Conservation (phyloP, 2,329 filamentous ascomycete species). For the Fusarium ambrosium region DNA sequence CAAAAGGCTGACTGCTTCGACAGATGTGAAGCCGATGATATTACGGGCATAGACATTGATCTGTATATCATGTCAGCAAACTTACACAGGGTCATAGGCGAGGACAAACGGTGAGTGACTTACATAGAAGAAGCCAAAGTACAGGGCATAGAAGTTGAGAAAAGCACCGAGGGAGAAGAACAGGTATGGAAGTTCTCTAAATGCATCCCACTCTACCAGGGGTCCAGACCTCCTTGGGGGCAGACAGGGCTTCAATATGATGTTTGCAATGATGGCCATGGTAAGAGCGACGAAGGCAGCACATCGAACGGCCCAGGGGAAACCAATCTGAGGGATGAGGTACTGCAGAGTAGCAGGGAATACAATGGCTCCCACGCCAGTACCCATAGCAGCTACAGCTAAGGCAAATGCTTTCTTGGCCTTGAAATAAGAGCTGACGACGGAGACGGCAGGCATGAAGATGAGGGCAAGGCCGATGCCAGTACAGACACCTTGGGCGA, state of each 20-base stretch:
- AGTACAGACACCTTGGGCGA: constrained; percentile 66
- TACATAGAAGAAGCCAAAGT: constrained; percentile 59
- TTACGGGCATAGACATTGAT: constrained; percentile 58
- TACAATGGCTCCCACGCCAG: constrained; percentile 67
- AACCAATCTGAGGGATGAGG: constrained; percentile 70
- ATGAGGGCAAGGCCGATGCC: constrained; percentile 68
- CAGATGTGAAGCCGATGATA: constrained; percentile 59
- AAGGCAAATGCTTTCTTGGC: constrained; percentile 69
- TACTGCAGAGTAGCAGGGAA: constrained; percentile 71
- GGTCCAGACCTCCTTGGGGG: constrained; percentile 63
- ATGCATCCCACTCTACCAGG: constrained; percentile 68
- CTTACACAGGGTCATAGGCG: constrained; percentile 39
- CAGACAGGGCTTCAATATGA: constrained; percentile 61
- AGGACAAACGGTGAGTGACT: constrained; percentile 53
- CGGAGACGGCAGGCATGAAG: constrained; percentile 70
- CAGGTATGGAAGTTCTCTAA: constrained; percentile 68
- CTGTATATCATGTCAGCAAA: constrained; percentile 43
- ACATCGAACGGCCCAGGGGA: constrained; percentile 73
- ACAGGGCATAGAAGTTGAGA: constrained; percentile 57
- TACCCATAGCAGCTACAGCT: constrained; percentile 71
- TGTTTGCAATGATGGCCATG: constrained; percentile 56
- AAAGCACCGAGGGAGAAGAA: constrained; percentile 65
- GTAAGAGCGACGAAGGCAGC: constrained; percentile 73
- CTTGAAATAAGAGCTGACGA: constrained; percentile 74
- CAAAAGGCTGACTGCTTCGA: constrained; percentile 67